Evolutionary conservation across 495 filamentous ascomycete species (phyloP).

Genomic region (Gamarada debralockiae): DNA sequence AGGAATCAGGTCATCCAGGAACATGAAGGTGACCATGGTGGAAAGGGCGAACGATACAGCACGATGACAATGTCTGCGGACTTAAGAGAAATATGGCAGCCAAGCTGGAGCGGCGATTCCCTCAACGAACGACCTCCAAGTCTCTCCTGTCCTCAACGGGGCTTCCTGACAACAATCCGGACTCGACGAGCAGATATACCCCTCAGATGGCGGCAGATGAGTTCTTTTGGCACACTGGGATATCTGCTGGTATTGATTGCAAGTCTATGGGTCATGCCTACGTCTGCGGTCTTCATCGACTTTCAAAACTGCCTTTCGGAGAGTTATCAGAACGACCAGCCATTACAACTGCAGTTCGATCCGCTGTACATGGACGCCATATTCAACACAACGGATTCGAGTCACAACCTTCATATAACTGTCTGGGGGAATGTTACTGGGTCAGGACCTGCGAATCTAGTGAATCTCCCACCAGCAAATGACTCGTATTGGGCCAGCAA

Average conservation of each 20-base stretch:
- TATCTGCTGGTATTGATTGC: slow-evolving; percentile 15
- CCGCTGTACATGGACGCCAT: slow-evolving; percentile 67
- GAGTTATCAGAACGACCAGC: slow-evolving; percentile 42
- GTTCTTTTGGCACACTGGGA: slow-evolving; percentile 1
- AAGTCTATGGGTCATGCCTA: slow-evolving; percentile 17
- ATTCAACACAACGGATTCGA: slow-evolving; percentile 59
- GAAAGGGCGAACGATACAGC: neutral
- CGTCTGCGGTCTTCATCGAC: slow-evolving; percentile 21
- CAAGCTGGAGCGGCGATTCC: neutral
- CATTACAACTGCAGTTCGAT: slow-evolving; percentile 70
- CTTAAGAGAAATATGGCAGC: slow-evolving; percentile 1
- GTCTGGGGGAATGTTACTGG: slow-evolving; percentile 92
- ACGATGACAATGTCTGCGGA: slow-evolving; percentile 16
- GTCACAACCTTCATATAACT: slow-evolving; percentile 69
- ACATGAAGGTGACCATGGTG: slow-evolving; percentile 12
- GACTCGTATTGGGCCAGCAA: slow-evolving; percentile 48
- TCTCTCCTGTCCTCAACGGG: neutral
- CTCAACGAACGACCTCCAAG: neutral
- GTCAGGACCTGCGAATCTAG: slow-evolving; percentile 20
- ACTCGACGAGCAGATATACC: neutral
- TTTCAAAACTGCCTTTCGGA: slow-evolving; percentile 82
- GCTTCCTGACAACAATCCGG: neutral
- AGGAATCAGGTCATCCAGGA: slow-evolving; percentile 11
- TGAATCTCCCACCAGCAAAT: slow-evolving; percentile 46
- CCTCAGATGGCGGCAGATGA: neutral